A percentile compares a stretch with the other conserved stretches of the same genome.
These are phyloP conservation scores for Sparassis latifolia DNA, from an alignment of 1,284 basidiomycete genomes.

Conservation along the genomic window DNA sequence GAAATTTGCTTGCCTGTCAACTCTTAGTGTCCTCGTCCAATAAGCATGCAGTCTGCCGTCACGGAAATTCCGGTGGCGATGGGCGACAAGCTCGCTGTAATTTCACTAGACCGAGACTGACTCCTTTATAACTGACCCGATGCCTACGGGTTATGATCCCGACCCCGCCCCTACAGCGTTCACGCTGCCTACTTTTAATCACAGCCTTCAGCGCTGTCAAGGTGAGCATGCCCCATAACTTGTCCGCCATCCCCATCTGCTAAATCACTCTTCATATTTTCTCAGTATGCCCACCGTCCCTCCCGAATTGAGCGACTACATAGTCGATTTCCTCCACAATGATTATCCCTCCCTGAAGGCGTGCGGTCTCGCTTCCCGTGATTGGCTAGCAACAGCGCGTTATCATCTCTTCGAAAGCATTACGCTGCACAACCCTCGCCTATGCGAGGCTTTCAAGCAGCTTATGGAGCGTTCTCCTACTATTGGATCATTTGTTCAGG, in stretches of 20 bases:
- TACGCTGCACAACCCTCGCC: conserved; percentile 12
- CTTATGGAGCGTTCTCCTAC: conserved; percentile 16
- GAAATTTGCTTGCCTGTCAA: no score
- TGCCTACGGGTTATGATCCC: neutral
- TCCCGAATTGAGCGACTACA: conserved; percentile 30
- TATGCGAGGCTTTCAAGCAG: conserved; percentile 13
- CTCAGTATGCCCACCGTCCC: conserved; percentile 19
- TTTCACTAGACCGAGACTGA: no score
- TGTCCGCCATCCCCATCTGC: neutral
- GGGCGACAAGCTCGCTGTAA: no score
- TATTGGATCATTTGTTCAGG: conserved; percentile 21
- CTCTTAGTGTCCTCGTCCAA: no score
- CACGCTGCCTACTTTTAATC: neutral
- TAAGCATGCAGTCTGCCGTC: no score
- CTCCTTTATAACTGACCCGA: neutral
- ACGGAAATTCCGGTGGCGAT: no score
- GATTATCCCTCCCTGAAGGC: conserved; percentile 24
- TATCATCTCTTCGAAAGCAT: conserved; percentile 30
- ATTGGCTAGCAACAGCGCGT: conserved; percentile 30
- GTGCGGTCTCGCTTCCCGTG: conserved; percentile 29
- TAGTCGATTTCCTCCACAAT: conserved; percentile 31
- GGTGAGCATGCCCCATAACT: neutral
- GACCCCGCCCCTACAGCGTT: neutral
- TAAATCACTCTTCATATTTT: neutral
- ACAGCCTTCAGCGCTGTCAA: neutral